These are phyloP conservation scores for Ballota nigra DNA, from an alignment of 257 asterid species.

Conservation along the genomic window DNA sequence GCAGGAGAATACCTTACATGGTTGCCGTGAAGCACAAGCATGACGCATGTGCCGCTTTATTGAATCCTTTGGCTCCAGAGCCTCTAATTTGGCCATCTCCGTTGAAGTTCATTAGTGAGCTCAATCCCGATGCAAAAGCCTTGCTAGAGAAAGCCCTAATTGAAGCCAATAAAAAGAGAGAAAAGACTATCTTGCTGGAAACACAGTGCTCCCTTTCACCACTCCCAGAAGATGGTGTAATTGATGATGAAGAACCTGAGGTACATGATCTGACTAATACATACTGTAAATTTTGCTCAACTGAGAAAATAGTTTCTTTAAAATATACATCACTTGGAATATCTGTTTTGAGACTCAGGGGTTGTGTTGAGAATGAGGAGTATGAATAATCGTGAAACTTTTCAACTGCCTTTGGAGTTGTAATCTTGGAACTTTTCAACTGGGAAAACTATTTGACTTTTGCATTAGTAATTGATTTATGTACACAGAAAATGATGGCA, in stretches of 20 bases:
- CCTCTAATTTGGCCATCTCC: conserved; percentile 84
- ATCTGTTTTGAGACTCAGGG: neutral
- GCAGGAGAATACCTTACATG: conserved; percentile 74
- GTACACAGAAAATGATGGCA: too few relatives aligned
- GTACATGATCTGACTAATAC: conserved; percentile 32
- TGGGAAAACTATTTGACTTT: too few relatives aligned
- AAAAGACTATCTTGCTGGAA: conserved; percentile 53
- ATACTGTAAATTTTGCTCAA: neutral
- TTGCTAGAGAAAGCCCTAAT: conserved; percentile 65
- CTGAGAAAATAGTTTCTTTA: too few relatives aligned
- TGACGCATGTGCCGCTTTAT: conserved; percentile 62
- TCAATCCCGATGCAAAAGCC: conserved; percentile 63
- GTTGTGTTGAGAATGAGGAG: neutral
- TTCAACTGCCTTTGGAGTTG: neutral
- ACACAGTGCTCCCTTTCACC: conserved; percentile 30
- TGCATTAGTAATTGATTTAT: too few relatives aligned
- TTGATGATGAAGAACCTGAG: conserved; percentile 54
- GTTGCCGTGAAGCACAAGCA: conserved; percentile 75
- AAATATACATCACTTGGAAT: neutral
- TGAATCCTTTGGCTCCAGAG: conserved; percentile 80
- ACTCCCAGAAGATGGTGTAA: conserved; percentile 26
- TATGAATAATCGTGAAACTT: neutral
- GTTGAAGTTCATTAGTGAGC: conserved; percentile 73
- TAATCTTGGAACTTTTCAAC: neutral
- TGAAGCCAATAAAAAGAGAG: conserved; percentile 72